Evolutionary conservation across 2,329 filamentous ascomycete genomes (phyloP).

Genomic region (Bipolaris bicolor): DNA sequence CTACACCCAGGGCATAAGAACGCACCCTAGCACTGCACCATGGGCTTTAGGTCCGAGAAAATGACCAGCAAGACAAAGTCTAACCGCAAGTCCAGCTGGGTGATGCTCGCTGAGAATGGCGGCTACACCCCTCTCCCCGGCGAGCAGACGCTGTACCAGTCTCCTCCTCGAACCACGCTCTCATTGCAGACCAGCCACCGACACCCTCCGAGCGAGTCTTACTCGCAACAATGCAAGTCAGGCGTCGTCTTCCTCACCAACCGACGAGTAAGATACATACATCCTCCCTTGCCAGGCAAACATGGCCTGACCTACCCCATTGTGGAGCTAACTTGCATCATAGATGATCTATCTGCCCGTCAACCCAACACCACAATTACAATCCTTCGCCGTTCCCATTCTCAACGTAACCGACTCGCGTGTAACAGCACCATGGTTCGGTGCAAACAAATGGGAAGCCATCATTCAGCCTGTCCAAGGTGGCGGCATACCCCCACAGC

Average conservation of each 20-base stretch:
- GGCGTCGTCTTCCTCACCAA: constrained; percentile 84
- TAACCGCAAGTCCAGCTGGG: constrained; percentile 69
- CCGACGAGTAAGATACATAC: constrained; percentile 67
- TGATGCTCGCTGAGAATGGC: constrained; percentile 78
- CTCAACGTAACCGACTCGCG: constrained; percentile 86
- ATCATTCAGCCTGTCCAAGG: constrained; percentile 79
- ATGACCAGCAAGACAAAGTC: constrained; percentile 36
- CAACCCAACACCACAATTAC: constrained; percentile 69
- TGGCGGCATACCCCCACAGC: constrained; percentile 78
- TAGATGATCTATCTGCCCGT: constrained; percentile 88
- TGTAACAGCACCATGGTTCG: constrained; percentile 88
- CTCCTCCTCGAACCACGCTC: constrained; percentile 78
- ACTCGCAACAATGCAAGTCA: constrained; percentile 74
- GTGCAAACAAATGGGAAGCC: constrained; percentile 87
- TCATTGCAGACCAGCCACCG: constrained; percentile 74
- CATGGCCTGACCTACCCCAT: neutral
- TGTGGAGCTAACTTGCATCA: constrained; percentile 7
- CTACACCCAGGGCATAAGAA: constrained; percentile 1
- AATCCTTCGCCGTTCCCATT: constrained; percentile 89
- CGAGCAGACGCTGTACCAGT: constrained; percentile 81
- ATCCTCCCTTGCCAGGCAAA: constrained; percentile 3
- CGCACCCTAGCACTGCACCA: constrained; percentile 3
- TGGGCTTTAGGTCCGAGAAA: constrained; percentile 14
- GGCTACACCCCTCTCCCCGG: constrained; percentile 84
- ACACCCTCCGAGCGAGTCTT: constrained; percentile 66